Evolutionary conservation across 768 basidiomycete genomes (phyloP), one percentile per base, ranked within the genome.

Genomic region (Leccinellum rugosiceps): DNA sequence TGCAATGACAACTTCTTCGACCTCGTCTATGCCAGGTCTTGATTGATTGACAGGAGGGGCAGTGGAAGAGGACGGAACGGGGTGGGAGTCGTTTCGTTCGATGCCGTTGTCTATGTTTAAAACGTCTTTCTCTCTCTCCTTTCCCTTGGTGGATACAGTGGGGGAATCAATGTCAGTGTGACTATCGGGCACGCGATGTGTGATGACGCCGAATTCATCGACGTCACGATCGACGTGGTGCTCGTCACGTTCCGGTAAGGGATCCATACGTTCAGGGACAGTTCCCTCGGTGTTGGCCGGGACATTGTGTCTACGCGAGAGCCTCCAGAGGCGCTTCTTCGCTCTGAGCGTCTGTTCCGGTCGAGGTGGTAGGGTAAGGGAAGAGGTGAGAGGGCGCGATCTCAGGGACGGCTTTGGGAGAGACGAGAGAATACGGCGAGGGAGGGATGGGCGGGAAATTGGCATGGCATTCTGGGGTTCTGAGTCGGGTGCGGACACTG

Each of bases 401-500:
- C 58, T 52, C 56, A 66, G 41, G 26, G 64, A 60, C 1, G 66
- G 63, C 56, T 63, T 65, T 19, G 74, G 63, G 66, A 72, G 38
- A 63, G 64, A 59, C 57, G 75, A 57, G 66, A 72, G 48, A 45
- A 80, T 64, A 52, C 73, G 76, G 47, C 62, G 75, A 4, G 76
- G 72, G 4, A 77, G 64, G 6, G 64, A 57, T 46, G 61, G 63
- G 51, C 53, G 58, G 26, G 41, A 35, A 31, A 34, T n/a, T 9
- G 32, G 52, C 8, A 31, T 54, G 30, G 32, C 41, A 25, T 57
- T 54, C 26, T 45, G 41, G 8, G 52, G 50, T 52, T 47, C 59
- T 52, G 58, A 49, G 52, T 48, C 50, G 26, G 58, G 46, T 30
- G 56, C 38, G n/a, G 68, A 43, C 41, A 58, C 47, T 34, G 43